Evolutionary conservation across 257 asterid species (phyloP).

Genomic region (Ajuga chamaepitys): DNA sequence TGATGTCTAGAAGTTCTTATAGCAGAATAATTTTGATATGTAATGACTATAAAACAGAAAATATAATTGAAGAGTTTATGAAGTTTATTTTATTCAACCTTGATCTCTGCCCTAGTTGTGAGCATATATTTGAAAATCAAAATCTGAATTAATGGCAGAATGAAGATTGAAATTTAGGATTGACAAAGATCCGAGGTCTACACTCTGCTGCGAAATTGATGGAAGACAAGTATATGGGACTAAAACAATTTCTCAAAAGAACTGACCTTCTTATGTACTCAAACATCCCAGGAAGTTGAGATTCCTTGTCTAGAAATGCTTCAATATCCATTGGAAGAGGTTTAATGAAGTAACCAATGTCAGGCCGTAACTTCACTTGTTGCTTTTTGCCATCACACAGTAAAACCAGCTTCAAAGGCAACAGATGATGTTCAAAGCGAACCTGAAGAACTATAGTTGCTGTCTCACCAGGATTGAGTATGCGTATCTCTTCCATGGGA

Average conservation of each 20-base stretch:
- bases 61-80: background rate
- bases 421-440: slow-evolving; percentile 82
- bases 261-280: slow-evolving; percentile 80
- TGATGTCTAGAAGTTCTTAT: background rate
- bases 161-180: background rate
- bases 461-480: slow-evolving; percentile 63
- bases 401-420: slow-evolving; percentile 82
- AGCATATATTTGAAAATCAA: background rate
- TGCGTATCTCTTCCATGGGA: slow-evolving; percentile 66
- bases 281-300: slow-evolving; percentile 91
- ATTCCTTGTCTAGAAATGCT: slow-evolving; percentile 56
- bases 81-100: background rate
- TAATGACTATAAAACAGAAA: background rate
- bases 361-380: slow-evolving; percentile 78
- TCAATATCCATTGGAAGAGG: slow-evolving; percentile 74
- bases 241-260: slow-evolving; percentile 3
- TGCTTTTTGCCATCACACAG: slow-evolving; percentile 53
- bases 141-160: background rate
- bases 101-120: background rate
- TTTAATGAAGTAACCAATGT: slow-evolving; percentile 87
- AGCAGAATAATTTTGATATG: background rate
- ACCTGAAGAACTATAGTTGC: slow-evolving; percentile 53
- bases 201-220: background rate
- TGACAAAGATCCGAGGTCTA: background rate
- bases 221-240: background rate